A percentile compares a stretch with the other conserved stretches of the same genome.
Conservation (phyloP, 495 filamentous ascomycete species). For the Aspergillus taichungensis region DNA sequence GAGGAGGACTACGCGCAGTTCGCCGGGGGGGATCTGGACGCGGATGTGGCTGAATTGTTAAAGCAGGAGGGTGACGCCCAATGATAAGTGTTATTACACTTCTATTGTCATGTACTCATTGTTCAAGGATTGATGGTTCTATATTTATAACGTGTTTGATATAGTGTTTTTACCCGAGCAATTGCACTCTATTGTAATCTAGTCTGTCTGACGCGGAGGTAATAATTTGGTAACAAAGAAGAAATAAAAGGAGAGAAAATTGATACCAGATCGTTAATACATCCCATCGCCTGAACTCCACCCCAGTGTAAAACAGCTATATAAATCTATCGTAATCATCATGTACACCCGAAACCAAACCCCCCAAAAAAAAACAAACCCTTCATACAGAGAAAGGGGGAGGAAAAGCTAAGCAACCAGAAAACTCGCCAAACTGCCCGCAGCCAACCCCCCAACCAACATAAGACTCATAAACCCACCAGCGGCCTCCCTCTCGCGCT, state of each 20-base stretch:
- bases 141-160: neutral
- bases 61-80: conserved; percentile 37
- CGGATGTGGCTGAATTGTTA: conserved; percentile 75
- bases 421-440: conserved; percentile 87
- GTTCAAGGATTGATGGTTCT: neutral
- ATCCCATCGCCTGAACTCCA: no score
- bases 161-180: neutral
- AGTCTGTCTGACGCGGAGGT: no score
- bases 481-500: conserved; percentile 73
- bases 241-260: no score
- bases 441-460: conserved; percentile 72
- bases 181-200: neutral
- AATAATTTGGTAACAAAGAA: no score
- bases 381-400: no score
- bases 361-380: no score
- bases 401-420: conserved; percentile 32
- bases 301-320: no score
- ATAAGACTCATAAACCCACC: conserved; percentile 92
- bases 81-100: no score
- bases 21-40: conserved; percentile 62
- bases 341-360: no score
- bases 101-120: no score
- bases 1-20: conserved; percentile 65
- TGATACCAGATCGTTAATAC: no score
- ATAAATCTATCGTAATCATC: no score